These are phyloP conservation scores for Aulographum hederae DNA, from an alignment of 2,329 filamentous ascomycete species.

Conservation along the genomic window DNA sequence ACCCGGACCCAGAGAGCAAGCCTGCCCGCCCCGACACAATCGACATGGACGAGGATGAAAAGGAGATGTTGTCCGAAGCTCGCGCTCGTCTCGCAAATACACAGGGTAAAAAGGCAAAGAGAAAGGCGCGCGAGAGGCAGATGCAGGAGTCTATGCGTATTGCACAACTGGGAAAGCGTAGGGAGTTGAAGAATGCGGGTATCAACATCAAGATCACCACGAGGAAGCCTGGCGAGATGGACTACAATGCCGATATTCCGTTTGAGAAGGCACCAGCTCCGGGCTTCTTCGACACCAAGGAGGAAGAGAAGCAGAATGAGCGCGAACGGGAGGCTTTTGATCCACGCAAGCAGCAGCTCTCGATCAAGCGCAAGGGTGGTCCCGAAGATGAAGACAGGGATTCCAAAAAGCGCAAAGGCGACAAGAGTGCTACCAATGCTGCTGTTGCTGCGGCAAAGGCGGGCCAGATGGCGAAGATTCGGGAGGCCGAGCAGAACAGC, in stretches of 20 bases:
- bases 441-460: conserved; percentile 82
- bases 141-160: conserved; percentile 84
- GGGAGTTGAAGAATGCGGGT: conserved; percentile 90
- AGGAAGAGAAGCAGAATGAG: conserved; percentile 70
- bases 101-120: conserved; percentile 96
- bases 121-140: conserved; percentile 89
- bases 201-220: conserved; percentile 95
- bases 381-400: conserved; percentile 63
- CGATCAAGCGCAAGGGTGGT: conserved; percentile 85
- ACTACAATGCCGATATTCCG: conserved; percentile 97
- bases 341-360: conserved; percentile 77
- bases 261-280: conserved; percentile 82
- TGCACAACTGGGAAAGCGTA: conserved; percentile 80
- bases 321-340: conserved; percentile 71
- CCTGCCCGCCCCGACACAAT: conserved; percentile 91
- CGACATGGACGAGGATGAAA: conserved; percentile 96
- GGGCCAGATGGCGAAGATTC: conserved; percentile 81
- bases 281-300: conserved; percentile 84
- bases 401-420: conserved; percentile 71
- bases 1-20: conserved; percentile 94
- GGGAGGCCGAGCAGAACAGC: conserved; percentile 92
- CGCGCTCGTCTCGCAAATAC: conserved; percentile 92
- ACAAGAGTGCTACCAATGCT: conserved; percentile 63
- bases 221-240: conserved; percentile 91
- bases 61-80: conserved; percentile 97